These are phyloP conservation scores for Combretum micranthum DNA, from an alignment of 345 rosid genomes.

Conservation along the genomic window DNA sequence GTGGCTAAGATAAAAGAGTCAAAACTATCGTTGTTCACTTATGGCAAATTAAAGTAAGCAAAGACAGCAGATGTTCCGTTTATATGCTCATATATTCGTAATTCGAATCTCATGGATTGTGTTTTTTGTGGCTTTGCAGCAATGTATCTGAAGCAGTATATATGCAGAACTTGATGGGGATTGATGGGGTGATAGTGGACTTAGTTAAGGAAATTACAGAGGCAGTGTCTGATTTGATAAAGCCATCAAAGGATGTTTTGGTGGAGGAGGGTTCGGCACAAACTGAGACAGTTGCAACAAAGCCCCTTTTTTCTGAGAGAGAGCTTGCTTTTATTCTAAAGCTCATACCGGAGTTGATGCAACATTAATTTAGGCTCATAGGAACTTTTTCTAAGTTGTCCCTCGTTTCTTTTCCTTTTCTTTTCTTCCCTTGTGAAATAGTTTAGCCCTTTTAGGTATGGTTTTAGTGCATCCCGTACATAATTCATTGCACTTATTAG, in stretches of 20 bases:
- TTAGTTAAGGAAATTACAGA: constrained; percentile 69
- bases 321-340: constrained; percentile 82
- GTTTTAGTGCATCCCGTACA: no score
- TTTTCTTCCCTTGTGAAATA: no score
- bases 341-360: constrained; percentile 81
- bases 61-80: no score
- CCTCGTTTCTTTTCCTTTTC: no score
- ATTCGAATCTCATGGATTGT: no score
- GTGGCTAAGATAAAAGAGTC: constrained; percentile 73
- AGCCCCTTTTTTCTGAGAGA: constrained; percentile 58
- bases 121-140: constrained; percentile 20
- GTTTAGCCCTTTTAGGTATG: no score
- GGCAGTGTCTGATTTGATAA: constrained; percentile 50
- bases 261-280: background rate
- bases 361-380: constrained; percentile 17
- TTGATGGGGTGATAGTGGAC: constrained; percentile 88
- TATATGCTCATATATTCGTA: no score
- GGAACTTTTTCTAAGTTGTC: no score
- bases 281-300: constrained; percentile 15
- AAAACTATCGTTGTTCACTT: constrained; percentile 73
- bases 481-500: no score
- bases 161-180: constrained; percentile 90
- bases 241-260: constrained; percentile 19
- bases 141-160: constrained; percentile 81
- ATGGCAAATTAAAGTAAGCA: constrained; percentile 71